Base-by-base conservation (phyloP, 208 protist genomes). In the Acanthamoeba culbertsoni region DNA sequence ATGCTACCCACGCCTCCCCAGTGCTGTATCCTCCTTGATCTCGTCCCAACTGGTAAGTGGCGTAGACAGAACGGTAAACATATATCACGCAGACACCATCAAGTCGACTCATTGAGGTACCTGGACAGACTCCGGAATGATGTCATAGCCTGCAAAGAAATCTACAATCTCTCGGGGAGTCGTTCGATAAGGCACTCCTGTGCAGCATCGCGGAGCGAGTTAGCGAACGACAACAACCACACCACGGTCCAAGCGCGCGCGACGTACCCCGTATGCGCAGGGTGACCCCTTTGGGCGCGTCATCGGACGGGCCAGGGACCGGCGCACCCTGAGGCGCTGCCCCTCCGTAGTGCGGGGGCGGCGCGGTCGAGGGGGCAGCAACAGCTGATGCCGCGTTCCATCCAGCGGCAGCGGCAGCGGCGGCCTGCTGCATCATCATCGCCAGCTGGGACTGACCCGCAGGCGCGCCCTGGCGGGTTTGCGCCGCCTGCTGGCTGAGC, bases 51-150 rank as follows among this genome's bases (percentile, higher is more conserved):
- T 82, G 71, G 33, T 2, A 42, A 4, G 33, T 45, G 28, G 8
- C 48, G 48, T 55, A 55, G 48, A 55, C 48, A 8, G 18, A n/a
- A n/a, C 20, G 26, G 42, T 43, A 6, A 62, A 6, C 20, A 14
- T 6, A 62, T 7, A 26, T 62, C 55, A 62, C 23, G n/a, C 16
- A 59, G 23, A 31, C 28, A 5, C 28, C 1, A 28, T 33, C 55
- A 62, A 37, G 28, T 26, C 16, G 33, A 43, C 8, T 68, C 16
- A 10, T 68, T 68, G 7, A 5, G 42, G 43, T 53, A 82, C 71
- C 71, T 82, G 71, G n/a, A 82, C 71, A 33, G 71, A 82, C 43
- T 82, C 71, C 1, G 71, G 71, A 35, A 82, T 82, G 71, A 82
- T 82, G 71, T 82, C 71, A 31, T 53, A 82, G 42, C 71, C 71